These are phyloP conservation scores for Vachellia pachyceras DNA, from an alignment of 306 rosid species.

Conservation along the genomic window DNA sequence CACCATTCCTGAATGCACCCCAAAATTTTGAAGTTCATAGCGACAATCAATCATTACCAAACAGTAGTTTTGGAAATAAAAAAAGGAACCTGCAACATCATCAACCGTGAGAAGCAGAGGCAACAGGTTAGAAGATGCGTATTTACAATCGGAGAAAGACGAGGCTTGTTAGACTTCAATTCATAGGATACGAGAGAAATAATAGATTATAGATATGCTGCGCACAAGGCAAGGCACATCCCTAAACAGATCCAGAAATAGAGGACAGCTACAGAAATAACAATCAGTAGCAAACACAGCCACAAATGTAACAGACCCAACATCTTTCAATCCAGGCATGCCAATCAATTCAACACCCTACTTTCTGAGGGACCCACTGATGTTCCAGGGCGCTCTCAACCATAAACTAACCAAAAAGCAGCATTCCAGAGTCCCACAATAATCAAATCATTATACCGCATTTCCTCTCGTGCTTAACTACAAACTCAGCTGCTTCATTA, in stretches of 20 bases:
- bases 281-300: conserved; percentile 47
- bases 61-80: background rate
- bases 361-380: conserved; percentile 43
- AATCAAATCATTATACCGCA: conserved; percentile 35
- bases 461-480: conserved; percentile 35
- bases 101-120: background rate
- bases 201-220: background rate
- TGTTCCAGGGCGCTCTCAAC: conserved; percentile 49
- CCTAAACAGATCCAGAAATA: conserved; percentile 32
- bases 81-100: background rate
- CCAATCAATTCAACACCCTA: conserved; percentile 50
- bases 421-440: conserved; percentile 39
- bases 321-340: conserved; percentile 39
- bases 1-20: background rate
- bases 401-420: conserved; percentile 49
- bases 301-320: conserved; percentile 46
- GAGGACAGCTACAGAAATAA: conserved; percentile 38
- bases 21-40: background rate
- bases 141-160: background rate
- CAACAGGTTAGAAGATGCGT: background rate
- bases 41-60: background rate
- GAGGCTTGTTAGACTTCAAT: background rate
- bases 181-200: background rate
- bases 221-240: conserved; percentile 29
- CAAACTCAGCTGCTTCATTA: conserved; percentile 5